Evolutionary conservation across 2,329 filamentous ascomycete genomes (phyloP).

Genomic region (Cryphonectria radicalis): DNA sequence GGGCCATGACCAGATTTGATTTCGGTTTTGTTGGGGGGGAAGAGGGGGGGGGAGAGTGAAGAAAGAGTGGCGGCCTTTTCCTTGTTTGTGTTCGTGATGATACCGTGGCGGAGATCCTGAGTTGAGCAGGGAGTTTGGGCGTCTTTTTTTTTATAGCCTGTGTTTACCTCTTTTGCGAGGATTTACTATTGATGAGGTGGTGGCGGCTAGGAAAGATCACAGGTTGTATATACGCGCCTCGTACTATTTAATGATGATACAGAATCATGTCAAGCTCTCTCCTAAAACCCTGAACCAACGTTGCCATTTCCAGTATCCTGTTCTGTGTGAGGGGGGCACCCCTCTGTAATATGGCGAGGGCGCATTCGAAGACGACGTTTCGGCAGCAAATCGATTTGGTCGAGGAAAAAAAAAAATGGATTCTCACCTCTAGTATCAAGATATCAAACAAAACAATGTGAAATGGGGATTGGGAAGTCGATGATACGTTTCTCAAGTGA

Average conservation of each 20-base stretch:
- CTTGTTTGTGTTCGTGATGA: background rate
- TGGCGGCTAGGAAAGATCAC: background rate
- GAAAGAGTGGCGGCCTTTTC: background rate
- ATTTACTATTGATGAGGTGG: background rate
- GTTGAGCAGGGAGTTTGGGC: constrained; percentile 29
- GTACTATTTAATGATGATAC: constrained; percentile 2
- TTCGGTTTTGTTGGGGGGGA: no score
- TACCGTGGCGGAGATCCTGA: background rate
- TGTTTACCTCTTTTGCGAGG: background rate
- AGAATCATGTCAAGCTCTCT: background rate
- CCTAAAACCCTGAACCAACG: background rate
- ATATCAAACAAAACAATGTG: background rate
- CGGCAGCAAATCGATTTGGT: background rate
- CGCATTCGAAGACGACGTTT: background rate
- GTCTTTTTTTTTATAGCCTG: background rate
- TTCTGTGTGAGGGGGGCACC: background rate
- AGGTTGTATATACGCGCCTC: background rate
- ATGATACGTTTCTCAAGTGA: no score
- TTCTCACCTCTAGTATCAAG: no score
- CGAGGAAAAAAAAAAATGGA: background rate
- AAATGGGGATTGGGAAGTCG: no score
- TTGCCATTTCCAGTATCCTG: background rate
- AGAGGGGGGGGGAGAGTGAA: background rate
- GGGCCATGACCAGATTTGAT: background rate
- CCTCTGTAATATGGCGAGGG: background rate